Evolutionary conservation across 2,329 filamentous ascomycete genomes (phyloP).

Genomic region (Aschersonia sp.): DNA sequence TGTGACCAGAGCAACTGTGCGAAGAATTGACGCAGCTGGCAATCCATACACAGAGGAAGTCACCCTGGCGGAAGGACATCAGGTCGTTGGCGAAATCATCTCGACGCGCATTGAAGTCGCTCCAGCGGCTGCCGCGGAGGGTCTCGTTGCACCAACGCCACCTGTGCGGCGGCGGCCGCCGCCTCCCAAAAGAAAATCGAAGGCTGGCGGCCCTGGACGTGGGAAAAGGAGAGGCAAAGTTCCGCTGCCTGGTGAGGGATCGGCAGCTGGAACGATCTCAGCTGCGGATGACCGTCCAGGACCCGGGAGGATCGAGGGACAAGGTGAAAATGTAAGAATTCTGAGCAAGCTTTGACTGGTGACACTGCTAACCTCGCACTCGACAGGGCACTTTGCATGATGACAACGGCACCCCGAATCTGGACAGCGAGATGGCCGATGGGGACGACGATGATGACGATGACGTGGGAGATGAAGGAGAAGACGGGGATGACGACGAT

Average conservation of each 20-base stretch:
- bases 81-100: conserved; percentile 69
- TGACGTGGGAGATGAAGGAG: conserved; percentile 32
- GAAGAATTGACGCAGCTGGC: conserved; percentile 61
- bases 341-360: not conserved
- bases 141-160: conserved; percentile 25
- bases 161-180: conserved; percentile 48
- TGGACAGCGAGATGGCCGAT: conserved; percentile 40
- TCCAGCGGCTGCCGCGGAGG: conserved; percentile 43
- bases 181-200: conserved; percentile 68
- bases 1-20: conserved; percentile 66
- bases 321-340: conserved; percentile 23
- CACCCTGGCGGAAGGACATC: conserved; percentile 64
- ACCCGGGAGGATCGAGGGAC: conserved; percentile 21
- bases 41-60: conserved; percentile 77
- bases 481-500: conserved; percentile 31
- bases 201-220: conserved; percentile 53
- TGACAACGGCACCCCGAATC: conserved; percentile 27
- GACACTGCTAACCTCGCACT: not conserved
- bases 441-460: conserved; percentile 29
- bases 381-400: conserved; percentile 25
- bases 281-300: conserved; percentile 21
- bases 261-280: conserved; percentile 14
- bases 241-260: conserved; percentile 20
- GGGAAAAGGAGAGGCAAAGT: conserved; percentile 66
- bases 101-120: conserved; percentile 40